These are phyloP conservation scores for Hypsizygus marmoreus DNA, from an alignment of 768 basidiomycete species.

Conservation along the genomic window DNA sequence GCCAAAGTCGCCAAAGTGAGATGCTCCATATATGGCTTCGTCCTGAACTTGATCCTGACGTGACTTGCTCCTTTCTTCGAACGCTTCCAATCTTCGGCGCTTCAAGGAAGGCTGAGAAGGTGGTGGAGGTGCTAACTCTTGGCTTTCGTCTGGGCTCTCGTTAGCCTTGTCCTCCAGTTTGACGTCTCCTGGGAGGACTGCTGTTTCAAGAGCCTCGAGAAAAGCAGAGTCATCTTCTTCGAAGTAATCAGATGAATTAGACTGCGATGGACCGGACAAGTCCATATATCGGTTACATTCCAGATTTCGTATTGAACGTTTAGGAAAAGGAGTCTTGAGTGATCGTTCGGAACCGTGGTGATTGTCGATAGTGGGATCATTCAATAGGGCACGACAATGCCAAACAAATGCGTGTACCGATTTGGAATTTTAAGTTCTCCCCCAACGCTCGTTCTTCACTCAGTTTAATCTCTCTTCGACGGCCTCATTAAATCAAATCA, in stretches of 20 bases:
- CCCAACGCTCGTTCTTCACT: too few species aligned
- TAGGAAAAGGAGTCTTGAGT: too few species aligned
- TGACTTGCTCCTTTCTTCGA: conserved; percentile 21
- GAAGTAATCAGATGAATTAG: conserved; percentile 56
- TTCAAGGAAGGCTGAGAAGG: conserved; percentile 44
- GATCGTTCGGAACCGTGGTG: too few species aligned
- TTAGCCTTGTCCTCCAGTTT: not conserved
- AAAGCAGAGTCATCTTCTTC: conserved; percentile 56
- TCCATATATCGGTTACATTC: conserved; percentile 12
- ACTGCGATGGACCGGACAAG: conserved; percentile 19
- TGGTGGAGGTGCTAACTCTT: conserved; percentile 38
- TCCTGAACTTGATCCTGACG: conserved; percentile 25
- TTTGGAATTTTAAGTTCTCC: too few species aligned
- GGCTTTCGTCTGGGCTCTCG: conserved; percentile 21
- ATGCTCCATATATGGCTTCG: conserved; percentile 68
- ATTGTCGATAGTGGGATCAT: too few species aligned
- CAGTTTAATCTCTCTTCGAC: too few species aligned
- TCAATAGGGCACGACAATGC: too few species aligned
- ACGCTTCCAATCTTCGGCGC: conserved; percentile 31
- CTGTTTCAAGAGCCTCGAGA: conserved; percentile 46
- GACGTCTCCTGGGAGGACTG: conserved; percentile 51
- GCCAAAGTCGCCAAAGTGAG: conserved; percentile 79
- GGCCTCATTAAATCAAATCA: too few species aligned
- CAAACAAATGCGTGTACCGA: too few species aligned
- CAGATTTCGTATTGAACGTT: not conserved